Evolutionary conservation across 2,329 filamentous ascomycete species (phyloP).

Genomic region (Hypoxylon sp.): DNA sequence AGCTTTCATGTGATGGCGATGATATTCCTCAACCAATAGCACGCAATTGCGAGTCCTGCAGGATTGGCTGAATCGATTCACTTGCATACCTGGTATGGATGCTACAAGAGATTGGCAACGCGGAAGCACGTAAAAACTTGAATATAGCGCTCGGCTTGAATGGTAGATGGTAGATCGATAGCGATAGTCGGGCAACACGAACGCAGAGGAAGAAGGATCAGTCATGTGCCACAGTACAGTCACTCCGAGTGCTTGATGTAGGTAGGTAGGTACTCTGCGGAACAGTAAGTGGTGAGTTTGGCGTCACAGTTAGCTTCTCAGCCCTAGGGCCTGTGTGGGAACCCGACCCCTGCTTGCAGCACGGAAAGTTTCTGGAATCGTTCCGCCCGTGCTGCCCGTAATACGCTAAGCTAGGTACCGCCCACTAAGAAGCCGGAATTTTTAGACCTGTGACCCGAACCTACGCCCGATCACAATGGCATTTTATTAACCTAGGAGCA

Average conservation of each 20-base stretch:
- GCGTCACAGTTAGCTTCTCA: conserved; percentile 1
- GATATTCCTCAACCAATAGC: background rate
- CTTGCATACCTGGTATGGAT: background rate
- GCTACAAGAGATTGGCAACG: background rate
- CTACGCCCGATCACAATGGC: conserved; percentile 25
- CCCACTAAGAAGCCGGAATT: conserved; percentile 1
- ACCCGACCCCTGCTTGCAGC: background rate
- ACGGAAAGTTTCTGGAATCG: conserved; percentile 14
- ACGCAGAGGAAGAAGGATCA: conserved; percentile 8
- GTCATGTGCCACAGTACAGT: background rate
- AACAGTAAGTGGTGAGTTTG: too few relatives aligned
- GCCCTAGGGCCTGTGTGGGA: background rate
- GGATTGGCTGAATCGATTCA: conserved; percentile 13
- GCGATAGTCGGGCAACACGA: background rate
- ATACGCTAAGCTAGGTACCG: conserved; percentile 5
- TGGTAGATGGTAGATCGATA: too few relatives aligned
- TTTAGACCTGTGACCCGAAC: conserved; percentile 18
- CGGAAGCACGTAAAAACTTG: background rate
- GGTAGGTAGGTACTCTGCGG: background rate
- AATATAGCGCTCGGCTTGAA: conserved; percentile 4
- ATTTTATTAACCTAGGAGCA: background rate
- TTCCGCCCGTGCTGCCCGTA: conserved; percentile 16
- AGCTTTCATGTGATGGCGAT: conserved; percentile 6
- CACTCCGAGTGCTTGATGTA: background rate
- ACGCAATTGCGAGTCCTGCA: conserved; percentile 19